phyloP scores from a whole-genome alignment of 768 basidiomycete species.

The Naematelia aurantialba region DNA sequence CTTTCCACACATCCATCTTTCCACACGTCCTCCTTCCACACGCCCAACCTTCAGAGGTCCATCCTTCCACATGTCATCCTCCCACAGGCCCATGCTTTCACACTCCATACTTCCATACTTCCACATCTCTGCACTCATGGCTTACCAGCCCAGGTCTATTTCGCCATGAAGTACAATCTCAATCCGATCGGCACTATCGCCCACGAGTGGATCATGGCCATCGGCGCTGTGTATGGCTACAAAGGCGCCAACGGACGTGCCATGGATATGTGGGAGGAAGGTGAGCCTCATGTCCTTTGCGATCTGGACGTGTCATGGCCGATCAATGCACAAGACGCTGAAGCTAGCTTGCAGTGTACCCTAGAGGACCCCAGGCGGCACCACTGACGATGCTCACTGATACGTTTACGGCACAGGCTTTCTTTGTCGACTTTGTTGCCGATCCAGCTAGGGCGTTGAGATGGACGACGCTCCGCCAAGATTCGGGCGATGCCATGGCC shows the following conservation, averaged over 20 bases:
- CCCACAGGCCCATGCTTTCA: no score
- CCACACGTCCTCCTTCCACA: no score
- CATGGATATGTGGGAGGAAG: constrained; percentile 79
- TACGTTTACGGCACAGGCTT: constrained; percentile 83
- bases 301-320: background rate
- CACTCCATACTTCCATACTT: no score
- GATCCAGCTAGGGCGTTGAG: constrained; percentile 60
- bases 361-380: constrained; percentile 25
- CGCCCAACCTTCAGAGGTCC: no score
- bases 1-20: no score
- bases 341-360: constrained; percentile 5
- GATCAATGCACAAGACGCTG: background rate
- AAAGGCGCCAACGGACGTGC: constrained; percentile 68
- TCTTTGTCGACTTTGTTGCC: constrained; percentile 63
- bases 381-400: constrained; percentile 80
- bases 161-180: constrained; percentile 72
- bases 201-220: constrained; percentile 55
- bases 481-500: constrained; percentile 83
- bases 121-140: no score
- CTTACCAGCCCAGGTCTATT: constrained; percentile 79
- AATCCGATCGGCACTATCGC: constrained; percentile 62
- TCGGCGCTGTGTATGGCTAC: constrained; percentile 81
- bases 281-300: constrained; percentile 48
- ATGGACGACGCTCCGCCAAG: constrained; percentile 85
- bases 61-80: no score